Percentiles rank a stretch among this genome's conserved stretches.
phyloP scores from a whole-genome alignment of 2,329 filamentous ascomycete genomes.

The Orbilia ellipsospora region DNA sequence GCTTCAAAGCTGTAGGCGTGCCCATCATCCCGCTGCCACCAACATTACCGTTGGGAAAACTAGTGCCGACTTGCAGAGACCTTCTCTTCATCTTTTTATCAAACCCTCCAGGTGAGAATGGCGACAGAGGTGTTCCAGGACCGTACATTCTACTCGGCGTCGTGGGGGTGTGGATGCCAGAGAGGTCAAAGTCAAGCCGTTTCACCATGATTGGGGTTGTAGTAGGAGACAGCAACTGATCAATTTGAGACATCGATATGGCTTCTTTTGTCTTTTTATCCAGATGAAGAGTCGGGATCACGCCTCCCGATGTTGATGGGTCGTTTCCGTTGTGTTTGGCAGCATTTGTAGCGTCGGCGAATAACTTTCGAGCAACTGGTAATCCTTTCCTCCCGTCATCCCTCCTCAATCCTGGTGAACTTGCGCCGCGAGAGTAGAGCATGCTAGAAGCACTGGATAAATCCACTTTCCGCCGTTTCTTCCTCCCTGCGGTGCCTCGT shows the following conservation, averaged over 20 bases:
- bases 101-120: conserved; percentile 18
- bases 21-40: not conserved
- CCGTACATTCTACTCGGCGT: conserved; percentile 38
- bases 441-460: not conserved
- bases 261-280: conserved; percentile 41
- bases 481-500: conserved; percentile 70
- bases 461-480: conserved; percentile 61
- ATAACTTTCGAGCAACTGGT: conserved; percentile 56
- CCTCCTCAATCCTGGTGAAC: not conserved
- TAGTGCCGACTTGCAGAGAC: conserved; percentile 31
- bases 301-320: conserved; percentile 8
- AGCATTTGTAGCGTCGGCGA: conserved; percentile 56
- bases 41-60: not conserved
- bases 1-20: conserved; percentile 35
- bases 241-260: conserved; percentile 51
- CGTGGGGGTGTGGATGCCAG: conserved; percentile 18
- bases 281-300: conserved; percentile 26
- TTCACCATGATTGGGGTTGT: conserved; percentile 38
- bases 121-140: conserved; percentile 18
- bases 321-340: not conserved
- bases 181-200: conserved; percentile 40
- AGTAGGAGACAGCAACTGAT: conserved; percentile 44
- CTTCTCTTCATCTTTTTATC: conserved; percentile 37
- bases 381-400: not conserved
- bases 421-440: not conserved